These are phyloP conservation scores for Termitomyces sp. DNA, from an alignment of 1,284 basidiomycete species.

Conservation along the genomic window DNA sequence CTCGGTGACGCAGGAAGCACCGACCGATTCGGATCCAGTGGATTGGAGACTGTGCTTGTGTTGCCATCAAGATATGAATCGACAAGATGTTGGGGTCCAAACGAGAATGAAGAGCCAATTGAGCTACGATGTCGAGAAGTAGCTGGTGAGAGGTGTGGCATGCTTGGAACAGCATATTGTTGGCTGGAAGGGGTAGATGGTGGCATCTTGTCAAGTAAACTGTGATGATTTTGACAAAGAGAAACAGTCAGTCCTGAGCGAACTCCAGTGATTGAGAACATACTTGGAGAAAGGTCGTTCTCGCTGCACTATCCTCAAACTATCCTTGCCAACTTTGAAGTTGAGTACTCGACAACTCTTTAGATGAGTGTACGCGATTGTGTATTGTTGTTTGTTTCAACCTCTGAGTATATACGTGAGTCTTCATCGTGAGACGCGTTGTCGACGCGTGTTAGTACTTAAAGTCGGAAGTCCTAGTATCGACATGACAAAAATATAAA, in stretches of 20 bases:
- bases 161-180: conserved; percentile 20
- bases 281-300: not conserved
- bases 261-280: not conserved
- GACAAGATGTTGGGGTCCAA: conserved; percentile 68
- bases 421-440: too few species aligned
- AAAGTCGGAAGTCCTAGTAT: too few species aligned
- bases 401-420: too few species aligned
- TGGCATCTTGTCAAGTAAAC: conserved; percentile 6
- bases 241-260: not conserved
- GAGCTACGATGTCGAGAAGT: conserved; percentile 53
- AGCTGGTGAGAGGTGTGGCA: conserved; percentile 38
- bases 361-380: not conserved
- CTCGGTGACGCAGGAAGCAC: conserved; percentile 65
- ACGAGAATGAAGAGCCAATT: conserved; percentile 77
- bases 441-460: too few species aligned
- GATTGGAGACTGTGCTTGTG: conserved; percentile 48
- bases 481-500: not conserved
- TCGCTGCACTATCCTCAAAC: not conserved
- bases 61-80: conserved; percentile 62
- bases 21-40: conserved; percentile 72
- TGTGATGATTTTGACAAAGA: not conserved
- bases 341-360: not conserved
- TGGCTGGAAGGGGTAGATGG: conserved; percentile 13
- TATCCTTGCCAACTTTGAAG: not conserved
- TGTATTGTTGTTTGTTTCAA: not conserved